Conservation (phyloP, 2,329 filamentous ascomycete species). For the Exophiala sideris region DNA sequence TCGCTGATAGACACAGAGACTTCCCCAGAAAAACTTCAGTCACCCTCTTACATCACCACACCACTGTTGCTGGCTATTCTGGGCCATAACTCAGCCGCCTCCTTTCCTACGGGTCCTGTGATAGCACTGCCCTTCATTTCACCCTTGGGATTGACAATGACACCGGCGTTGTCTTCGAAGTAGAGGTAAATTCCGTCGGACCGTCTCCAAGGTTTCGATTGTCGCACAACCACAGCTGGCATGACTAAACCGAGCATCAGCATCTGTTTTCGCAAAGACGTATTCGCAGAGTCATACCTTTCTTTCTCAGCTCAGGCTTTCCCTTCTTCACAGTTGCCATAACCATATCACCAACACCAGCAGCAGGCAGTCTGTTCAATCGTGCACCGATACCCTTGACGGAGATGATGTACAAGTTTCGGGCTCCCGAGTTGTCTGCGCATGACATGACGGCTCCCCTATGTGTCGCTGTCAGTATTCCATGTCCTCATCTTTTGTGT, state of each 20-base stretch:
- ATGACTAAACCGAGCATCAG: constrained; percentile 59
- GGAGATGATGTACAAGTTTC: constrained; percentile 99
- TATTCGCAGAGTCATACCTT: constrained; percentile 45
- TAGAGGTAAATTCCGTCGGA: constrained; percentile 98
- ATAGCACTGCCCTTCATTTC: constrained; percentile 99
- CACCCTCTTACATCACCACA: constrained; percentile 90
- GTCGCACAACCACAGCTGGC: constrained; percentile 97
- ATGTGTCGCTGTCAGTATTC: constrained; percentile 26
- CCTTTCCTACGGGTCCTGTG: constrained; percentile 98
- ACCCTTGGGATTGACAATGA: constrained; percentile 99
- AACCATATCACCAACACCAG: constrained; percentile 99
- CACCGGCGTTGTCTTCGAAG: constrained; percentile 99
- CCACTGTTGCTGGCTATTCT: constrained; percentile 99
- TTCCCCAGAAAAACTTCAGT: constrained; percentile 9
- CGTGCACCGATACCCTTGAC: constrained; percentile 98
- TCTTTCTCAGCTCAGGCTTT: constrained; percentile 99
- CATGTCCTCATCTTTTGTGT: neutral
- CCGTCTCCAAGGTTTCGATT: constrained; percentile 99
- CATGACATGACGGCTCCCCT: constrained; percentile 99
- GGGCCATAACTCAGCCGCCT: constrained; percentile 99
- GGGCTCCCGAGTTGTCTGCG: constrained; percentile 98
- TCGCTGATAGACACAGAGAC: neutral
- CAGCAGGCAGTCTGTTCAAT: constrained; percentile 94
- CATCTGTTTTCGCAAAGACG: neutral
- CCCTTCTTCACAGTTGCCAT: constrained; percentile 99